Percentiles rank a stretch among this genome's conserved stretches.
These are phyloP conservation scores for Seminavis robusta DNA, from an alignment of 108 stramenopile species.

Conservation along the genomic window DNA sequence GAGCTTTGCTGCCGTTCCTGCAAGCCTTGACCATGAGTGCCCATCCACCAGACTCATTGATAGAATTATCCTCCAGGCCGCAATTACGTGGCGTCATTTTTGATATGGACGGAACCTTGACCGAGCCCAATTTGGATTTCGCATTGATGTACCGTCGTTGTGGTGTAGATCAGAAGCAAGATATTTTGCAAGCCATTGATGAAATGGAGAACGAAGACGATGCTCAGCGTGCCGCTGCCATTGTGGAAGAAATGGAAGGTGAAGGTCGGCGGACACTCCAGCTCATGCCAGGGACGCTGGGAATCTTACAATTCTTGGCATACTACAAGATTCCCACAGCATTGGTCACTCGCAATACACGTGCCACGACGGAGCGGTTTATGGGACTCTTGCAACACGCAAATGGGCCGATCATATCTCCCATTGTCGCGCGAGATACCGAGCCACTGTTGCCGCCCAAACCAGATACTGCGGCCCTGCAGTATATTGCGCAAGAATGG, in stretches of 20 bases:
- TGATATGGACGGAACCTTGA: slow-evolving; percentile 62
- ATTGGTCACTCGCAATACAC: slow-evolving; percentile 45
- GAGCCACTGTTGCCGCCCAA: slow-evolving; percentile 29
- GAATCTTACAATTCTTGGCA: slow-evolving; percentile 26
- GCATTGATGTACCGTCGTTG: slow-evolving; percentile 33
- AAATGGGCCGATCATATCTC: background rate
- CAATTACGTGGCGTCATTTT: slow-evolving; percentile 41
- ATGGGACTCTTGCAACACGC: background rate
- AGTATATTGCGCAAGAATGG: slow-evolving; percentile 26
- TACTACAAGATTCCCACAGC: slow-evolving; percentile 33
- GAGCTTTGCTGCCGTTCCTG: too few species aligned
- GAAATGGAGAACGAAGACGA: background rate
- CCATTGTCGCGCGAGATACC: slow-evolving; percentile 27
- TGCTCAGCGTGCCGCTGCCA: background rate
- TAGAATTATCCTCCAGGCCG: slow-evolving; percentile 2
- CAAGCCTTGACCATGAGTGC: too few species aligned
- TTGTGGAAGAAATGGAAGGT: slow-evolving; percentile 52
- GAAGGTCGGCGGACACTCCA: slow-evolving; percentile 25
- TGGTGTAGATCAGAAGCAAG: slow-evolving; percentile 14
- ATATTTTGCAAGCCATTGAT: slow-evolving; percentile 33
- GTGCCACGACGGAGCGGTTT: slow-evolving; percentile 16
- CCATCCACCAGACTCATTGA: too few species aligned
- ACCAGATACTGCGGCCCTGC: slow-evolving; percentile 35
- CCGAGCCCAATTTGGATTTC: slow-evolving; percentile 39
- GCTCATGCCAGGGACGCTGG: slow-evolving; percentile 39